Conservation (phyloP, 352 stramenopile species). For the Blastocystis hominis region DNA sequence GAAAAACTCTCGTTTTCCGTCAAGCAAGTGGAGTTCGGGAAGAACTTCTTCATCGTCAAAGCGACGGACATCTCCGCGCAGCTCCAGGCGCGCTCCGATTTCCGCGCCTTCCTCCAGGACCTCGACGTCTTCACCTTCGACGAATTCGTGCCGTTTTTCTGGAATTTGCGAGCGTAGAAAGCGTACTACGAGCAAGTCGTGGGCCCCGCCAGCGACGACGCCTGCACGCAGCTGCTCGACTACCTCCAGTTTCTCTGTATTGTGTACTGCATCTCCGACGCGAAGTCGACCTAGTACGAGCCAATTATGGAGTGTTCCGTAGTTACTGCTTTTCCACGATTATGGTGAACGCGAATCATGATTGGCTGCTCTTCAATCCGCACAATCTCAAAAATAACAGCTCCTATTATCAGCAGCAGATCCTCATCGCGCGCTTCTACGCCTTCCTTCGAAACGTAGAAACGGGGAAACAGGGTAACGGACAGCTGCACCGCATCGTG, state of each 20-base stretch:
- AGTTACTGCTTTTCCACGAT: not conserved
- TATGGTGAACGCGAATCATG: not conserved
- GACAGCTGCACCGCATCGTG: not conserved
- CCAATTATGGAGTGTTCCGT: no score
- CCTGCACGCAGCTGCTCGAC: not conserved
- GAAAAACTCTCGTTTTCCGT: not conserved
- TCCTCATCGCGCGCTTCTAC: not conserved
- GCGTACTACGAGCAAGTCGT: slow-evolving; percentile 1
- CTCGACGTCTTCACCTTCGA: not conserved
- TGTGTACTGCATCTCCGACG: not conserved
- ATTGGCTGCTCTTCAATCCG: slow-evolving; percentile 39
- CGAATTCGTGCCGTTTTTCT: slow-evolving; percentile 1
- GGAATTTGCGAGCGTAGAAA: not conserved
- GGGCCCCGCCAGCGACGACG: not conserved
- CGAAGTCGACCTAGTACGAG: not conserved
- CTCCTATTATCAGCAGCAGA: slow-evolving; percentile 28
- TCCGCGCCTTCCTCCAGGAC: not conserved
- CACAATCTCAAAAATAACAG: not conserved
- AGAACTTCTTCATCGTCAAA: not conserved
- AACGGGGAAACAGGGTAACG: not conserved
- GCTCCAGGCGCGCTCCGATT: not conserved
- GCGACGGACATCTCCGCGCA: not conserved
- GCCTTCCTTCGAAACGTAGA: not conserved
- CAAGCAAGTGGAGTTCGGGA: not conserved
- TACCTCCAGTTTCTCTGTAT: slow-evolving; percentile 7